Evolutionary conservation across 345 rosid genomes (phyloP).

Genomic region (Eucalyptus cladocalyx): DNA sequence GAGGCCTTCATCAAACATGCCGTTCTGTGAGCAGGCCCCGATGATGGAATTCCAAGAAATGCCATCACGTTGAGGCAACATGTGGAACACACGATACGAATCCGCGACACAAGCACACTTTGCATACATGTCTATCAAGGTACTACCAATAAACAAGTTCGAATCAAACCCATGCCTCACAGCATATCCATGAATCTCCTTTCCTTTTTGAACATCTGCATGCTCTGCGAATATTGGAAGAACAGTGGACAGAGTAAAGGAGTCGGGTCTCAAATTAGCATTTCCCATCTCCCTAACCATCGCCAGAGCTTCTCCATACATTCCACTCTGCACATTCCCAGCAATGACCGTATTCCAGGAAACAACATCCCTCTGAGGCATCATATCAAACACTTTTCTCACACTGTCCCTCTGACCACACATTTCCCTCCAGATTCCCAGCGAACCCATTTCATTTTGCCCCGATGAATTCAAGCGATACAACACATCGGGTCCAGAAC

Average conservation of each 20-base stretch:
- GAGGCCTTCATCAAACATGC: constrained; percentile 50
- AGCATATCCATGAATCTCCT: constrained; percentile 75
- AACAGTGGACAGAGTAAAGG: constrained; percentile 68
- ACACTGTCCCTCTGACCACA: constrained; percentile 18
- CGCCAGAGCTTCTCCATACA: constrained; percentile 49
- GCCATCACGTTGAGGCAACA: constrained; percentile 32
- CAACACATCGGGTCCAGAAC: not conserved
- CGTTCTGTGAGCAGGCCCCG: constrained; percentile 72
- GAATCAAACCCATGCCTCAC: constrained; percentile 43
- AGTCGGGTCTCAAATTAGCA: constrained; percentile 49
- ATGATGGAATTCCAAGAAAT: constrained; percentile 76
- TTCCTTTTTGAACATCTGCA: constrained; percentile 50
- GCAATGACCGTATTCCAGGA: constrained; percentile 80
- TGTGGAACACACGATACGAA: constrained; percentile 29
- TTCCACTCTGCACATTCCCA: constrained; percentile 56
- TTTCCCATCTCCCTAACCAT: constrained; percentile 62
- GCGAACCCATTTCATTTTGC: not conserved
- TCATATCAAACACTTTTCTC: constrained; percentile 48
- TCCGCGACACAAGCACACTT: constrained; percentile 47
- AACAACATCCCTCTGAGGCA: constrained; percentile 69
- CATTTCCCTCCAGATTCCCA: not conserved
- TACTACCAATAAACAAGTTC: constrained; percentile 50
- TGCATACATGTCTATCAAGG: constrained; percentile 81
- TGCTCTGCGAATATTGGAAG: constrained; percentile 67
- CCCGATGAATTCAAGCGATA: not conserved